phyloP scores from a whole-genome alignment of 768 basidiomycete genomes.

The Trametes villosa region DNA sequence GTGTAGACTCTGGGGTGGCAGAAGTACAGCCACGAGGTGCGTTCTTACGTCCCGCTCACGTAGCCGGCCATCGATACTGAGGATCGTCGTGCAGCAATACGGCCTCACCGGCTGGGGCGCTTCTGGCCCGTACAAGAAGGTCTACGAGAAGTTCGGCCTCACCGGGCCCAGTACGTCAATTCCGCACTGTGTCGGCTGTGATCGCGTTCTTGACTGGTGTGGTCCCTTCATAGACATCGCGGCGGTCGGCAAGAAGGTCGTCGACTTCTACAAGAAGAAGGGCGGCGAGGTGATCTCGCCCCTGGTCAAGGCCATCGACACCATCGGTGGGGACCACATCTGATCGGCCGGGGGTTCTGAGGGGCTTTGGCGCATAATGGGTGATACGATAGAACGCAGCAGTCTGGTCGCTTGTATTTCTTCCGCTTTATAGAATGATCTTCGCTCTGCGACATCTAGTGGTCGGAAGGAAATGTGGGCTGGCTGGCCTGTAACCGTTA shows the following conservation, averaged over 20 bases:
- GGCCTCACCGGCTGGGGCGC: conserved; percentile 81
- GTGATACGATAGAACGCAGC: conserved; percentile 19
- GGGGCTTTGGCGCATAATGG: background rate
- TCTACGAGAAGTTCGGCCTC: conserved; percentile 90
- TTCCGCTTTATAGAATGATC: conserved; percentile 9
- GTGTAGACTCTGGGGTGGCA: conserved; percentile 77
- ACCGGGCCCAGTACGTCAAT: conserved; percentile 66
- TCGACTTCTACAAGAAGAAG: conserved; percentile 83
- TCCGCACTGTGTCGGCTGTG: background rate
- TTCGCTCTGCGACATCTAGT: background rate
- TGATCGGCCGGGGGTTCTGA: background rate
- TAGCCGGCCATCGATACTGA: conserved; percentile 16
- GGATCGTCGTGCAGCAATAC: conserved; percentile 54
- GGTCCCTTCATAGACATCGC: conserved; percentile 65
- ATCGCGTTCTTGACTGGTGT: background rate
- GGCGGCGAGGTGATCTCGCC: conserved; percentile 76
- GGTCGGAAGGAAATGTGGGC: background rate
- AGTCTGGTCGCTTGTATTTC: conserved; percentile 20
- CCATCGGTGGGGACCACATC: conserved; percentile 10
- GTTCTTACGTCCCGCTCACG: conserved; percentile 20
- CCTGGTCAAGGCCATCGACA: conserved; percentile 68
- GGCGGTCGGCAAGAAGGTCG: conserved; percentile 80
- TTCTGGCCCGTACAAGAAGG: conserved; percentile 87
- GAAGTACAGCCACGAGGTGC: conserved; percentile 85
- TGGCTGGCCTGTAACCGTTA: too few species aligned